Conservation (phyloP, 2,329 filamentous ascomycete genomes). For the Aspergillus sp. region DNA sequence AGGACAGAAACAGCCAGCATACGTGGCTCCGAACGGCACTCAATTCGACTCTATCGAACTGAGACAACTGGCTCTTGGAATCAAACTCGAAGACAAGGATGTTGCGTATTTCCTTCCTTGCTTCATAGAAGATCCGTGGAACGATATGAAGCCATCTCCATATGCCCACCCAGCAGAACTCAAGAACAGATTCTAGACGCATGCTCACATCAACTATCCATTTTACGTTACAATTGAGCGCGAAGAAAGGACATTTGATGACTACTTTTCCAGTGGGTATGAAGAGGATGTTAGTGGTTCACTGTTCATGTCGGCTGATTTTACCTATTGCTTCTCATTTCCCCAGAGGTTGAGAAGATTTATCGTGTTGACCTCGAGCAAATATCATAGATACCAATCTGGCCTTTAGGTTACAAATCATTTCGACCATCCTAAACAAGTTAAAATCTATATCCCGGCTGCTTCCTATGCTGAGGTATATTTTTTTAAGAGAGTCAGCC, state of each 20-base stretch:
- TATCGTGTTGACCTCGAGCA: too few relatives aligned
- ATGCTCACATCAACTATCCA: background rate
- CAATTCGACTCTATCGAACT: constrained; percentile 17
- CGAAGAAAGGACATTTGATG: background rate
- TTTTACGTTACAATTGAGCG: background rate
- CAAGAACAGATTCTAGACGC: background rate
- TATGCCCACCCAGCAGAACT: background rate
- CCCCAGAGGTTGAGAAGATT: background rate
- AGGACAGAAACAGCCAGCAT: background rate
- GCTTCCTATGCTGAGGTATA: too few relatives aligned
- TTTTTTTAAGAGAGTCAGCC: too few relatives aligned
- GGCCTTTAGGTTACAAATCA: background rate
- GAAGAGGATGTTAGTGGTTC: background rate
- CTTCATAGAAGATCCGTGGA: constrained; percentile 25
- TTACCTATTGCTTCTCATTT: background rate
- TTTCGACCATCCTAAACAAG: background rate
- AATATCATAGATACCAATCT: background rate
- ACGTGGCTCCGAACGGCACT: constrained; percentile 26
- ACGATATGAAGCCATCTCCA: constrained; percentile 9
- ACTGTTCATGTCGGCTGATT: background rate
- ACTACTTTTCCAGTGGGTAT: background rate
- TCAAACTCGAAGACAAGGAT: constrained; percentile 11
- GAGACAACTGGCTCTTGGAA: constrained; percentile 17
- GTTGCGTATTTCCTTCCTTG: constrained; percentile 19
- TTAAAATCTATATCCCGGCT: background rate